Conservation (phyloP, 768 basidiomycete genomes). For the Rhizopogon vinicolor region DNA sequence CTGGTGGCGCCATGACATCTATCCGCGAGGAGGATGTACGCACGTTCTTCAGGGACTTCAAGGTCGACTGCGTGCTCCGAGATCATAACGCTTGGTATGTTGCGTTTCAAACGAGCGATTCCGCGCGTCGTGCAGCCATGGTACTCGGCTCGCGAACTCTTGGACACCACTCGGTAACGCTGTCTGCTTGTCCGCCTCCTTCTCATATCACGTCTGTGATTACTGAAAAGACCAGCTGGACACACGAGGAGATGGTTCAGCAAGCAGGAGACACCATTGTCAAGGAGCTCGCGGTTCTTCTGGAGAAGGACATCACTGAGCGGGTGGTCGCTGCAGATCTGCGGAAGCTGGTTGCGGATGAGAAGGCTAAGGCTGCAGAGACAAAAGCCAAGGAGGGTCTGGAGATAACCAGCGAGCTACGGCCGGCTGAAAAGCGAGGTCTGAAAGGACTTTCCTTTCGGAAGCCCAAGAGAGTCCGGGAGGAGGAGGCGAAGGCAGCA, state of each 20-base stretch:
- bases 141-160: conserved; percentile 58
- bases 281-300: conserved; percentile 46
- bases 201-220: conserved; percentile 29
- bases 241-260: conserved; percentile 46
- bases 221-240: conserved; percentile 44
- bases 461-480: conserved; percentile 35
- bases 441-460: conserved; percentile 43
- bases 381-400: conserved; percentile 20
- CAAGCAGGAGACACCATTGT: conserved; percentile 53
- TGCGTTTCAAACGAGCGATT: conserved; percentile 60
- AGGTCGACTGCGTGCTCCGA: conserved; percentile 67
- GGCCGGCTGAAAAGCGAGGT: conserved; percentile 41
- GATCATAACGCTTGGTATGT: conserved; percentile 76
- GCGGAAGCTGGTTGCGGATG: conserved; percentile 47
- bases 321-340: conserved; percentile 53
- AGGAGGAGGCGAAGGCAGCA: conserved; percentile 25
- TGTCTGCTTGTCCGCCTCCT: conserved; percentile 40
- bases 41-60: conserved; percentile 64
- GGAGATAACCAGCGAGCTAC: conserved; percentile 37
- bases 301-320: conserved; percentile 66
- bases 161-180: conserved; percentile 52
- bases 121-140: conserved; percentile 63
- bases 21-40: conserved; percentile 66
- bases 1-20: conserved; percentile 38
- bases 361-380: conserved; percentile 36